Evolutionary conservation across 2,329 filamentous ascomycete genomes (phyloP), one percentile per base, ranked within the genome.

Genomic region (Clarireedia sp.): DNA sequence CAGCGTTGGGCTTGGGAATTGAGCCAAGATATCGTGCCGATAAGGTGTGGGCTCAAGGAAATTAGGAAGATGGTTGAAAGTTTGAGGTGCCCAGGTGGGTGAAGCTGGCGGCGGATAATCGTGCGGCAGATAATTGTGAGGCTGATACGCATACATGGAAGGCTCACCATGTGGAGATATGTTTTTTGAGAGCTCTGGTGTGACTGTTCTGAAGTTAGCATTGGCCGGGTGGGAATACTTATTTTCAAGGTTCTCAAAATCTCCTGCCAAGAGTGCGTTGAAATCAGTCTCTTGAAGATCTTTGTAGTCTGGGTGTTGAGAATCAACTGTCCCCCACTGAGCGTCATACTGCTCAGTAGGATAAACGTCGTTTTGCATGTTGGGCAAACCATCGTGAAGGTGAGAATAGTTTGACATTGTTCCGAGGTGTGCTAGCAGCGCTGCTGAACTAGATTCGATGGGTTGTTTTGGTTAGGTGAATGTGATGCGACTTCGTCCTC

Each of bases 1-100:
- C 3, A 55, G 56, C 8, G 33, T 44, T 26, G 63, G 48, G 33
- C 41, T 45, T 3, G 41, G 54, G 21, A 65, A 65, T 4, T 41
- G 14, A 19, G 59, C 60, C 40, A 65, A 55, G 40, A 65, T 57
- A 10, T 41, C 8, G 45, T 62, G 61, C 5, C 60, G 62, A 43
- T 48, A 57, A 37, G 17, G 2, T 23, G n/a, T 3, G 3, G 29
- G 6, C 19, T 41, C 48, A 6, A 19, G 41, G 16, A 50, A 40
- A 37, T 46, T 19, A n/a, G 19, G 43, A 46, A 23, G 12, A 46
- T 16, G 16, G 23, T 24, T 23, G 43, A 46, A 46, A 7, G 10
- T 21, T 19, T 29, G 19, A 9, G 19, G 43, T 24, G 2, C 23
- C 19, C 17, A 23, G 33, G 38, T 24, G 2, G 46, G 46, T 16